Evolutionary conservation across 108 stramenopile genomes (phyloP).

Genomic region (Skeletonema tropicum): DNA sequence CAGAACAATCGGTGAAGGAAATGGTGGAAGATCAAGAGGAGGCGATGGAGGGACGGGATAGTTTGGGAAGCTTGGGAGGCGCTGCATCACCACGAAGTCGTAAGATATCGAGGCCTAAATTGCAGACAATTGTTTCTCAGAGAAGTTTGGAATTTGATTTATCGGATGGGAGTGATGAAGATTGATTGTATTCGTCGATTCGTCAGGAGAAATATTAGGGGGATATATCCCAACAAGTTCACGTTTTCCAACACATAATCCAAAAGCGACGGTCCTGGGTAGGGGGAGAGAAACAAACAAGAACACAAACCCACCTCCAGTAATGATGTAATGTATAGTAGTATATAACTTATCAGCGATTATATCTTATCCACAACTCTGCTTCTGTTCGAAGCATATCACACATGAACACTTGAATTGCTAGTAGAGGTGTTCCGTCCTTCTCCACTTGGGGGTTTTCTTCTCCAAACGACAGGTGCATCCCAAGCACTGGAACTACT

Average conservation of each 20-base stretch:
- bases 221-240: not conserved
- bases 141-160: not conserved
- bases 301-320: not conserved
- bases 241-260: not conserved
- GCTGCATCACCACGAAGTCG: not conserved
- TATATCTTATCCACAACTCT: slow-evolving; percentile 61
- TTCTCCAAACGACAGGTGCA: slow-evolving; percentile 37
- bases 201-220: not conserved
- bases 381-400: slow-evolving; percentile 79
- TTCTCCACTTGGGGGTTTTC: not conserved
- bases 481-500: slow-evolving; percentile 60
- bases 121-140: not conserved
- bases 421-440: slow-evolving; percentile 36
- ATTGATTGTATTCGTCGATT: not conserved
- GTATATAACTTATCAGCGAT: not conserved
- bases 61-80: not conserved
- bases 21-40: not conserved
- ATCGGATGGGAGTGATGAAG: not conserved
- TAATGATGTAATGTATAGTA: not conserved
- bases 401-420: slow-evolving; percentile 66
- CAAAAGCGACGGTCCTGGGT: not conserved
- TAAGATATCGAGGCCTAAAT: not conserved
- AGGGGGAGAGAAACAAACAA: not conserved
- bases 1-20: not conserved
- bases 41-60: not conserved